Conservation (phyloP, 768 basidiomycete genomes). For the Gloeopeniophorella convolvens region DNA sequence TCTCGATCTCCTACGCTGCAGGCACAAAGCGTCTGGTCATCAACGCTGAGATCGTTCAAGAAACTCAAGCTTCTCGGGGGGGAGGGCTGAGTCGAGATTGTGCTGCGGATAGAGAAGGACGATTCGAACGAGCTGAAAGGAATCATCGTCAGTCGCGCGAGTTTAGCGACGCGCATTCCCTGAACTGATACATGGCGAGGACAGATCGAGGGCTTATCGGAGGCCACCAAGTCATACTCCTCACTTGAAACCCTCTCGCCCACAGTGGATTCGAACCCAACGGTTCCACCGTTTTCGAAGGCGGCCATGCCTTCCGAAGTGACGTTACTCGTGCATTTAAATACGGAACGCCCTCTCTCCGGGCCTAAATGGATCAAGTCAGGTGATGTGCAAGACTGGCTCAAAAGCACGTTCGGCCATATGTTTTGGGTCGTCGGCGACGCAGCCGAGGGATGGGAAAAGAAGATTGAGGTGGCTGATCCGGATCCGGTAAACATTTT, state of each 20-base stretch:
- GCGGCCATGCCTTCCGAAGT: slow-evolving; percentile 45
- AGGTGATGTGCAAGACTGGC: slow-evolving; percentile 92
- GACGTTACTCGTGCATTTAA: slow-evolving; percentile 72
- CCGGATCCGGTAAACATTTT: slow-evolving; percentile 78
- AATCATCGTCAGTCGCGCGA: slow-evolving; percentile 54
- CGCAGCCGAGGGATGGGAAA: slow-evolving; percentile 88
- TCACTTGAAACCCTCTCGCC: slow-evolving; percentile 46
- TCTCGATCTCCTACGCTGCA: slow-evolving; percentile 91
- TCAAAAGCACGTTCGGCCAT: slow-evolving; percentile 78
- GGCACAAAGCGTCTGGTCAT: slow-evolving; percentile 80
- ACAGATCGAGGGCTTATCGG: slow-evolving; percentile 74
- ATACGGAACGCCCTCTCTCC: slow-evolving; percentile 81
- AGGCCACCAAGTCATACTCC: slow-evolving; percentile 63
- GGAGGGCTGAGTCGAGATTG: slow-evolving; percentile 82
- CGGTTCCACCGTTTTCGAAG: slow-evolving; percentile 69
- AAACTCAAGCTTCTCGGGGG: slow-evolving; percentile 71
- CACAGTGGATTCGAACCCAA: slow-evolving; percentile 44
- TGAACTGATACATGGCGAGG: slow-evolving; percentile 5
- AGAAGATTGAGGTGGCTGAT: slow-evolving; percentile 85
- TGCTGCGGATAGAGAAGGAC: slow-evolving; percentile 52
- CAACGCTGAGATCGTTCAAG: slow-evolving; percentile 81
- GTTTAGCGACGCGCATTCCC: not conserved
- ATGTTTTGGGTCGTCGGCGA: slow-evolving; percentile 85
- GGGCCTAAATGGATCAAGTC: slow-evolving; percentile 97
- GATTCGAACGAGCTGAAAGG: slow-evolving; percentile 58